Conservation (phyloP, 2,329 filamentous ascomycete genomes). For the Pseudocercospora vitis region DNA sequence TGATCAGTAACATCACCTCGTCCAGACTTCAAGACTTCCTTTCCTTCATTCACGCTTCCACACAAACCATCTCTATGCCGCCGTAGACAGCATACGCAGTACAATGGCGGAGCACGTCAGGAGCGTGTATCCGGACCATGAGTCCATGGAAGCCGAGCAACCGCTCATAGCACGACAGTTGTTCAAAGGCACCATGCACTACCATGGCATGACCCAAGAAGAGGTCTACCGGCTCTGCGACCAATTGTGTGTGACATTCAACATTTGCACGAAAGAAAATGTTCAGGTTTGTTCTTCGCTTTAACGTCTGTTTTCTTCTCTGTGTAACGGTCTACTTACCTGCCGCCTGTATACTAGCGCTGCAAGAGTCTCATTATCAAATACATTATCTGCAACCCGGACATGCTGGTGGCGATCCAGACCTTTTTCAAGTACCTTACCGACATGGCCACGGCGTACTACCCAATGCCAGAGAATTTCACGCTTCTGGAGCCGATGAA, state of each 20-base stretch:
- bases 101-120: not conserved
- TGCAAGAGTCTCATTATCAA: constrained; percentile 26
- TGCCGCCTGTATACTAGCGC: constrained; percentile 17
- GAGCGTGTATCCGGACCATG: not conserved
- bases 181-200: not conserved
- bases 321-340: constrained; percentile 22
- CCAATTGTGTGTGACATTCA: constrained; percentile 23
- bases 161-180: constrained; percentile 6
- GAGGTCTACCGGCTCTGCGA: constrained; percentile 4
- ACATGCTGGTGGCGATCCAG: constrained; percentile 11
- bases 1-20: constrained; percentile 4
- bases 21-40: not conserved
- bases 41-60: not conserved
- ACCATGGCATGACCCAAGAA: not conserved
- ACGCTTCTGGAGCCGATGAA: not conserved
- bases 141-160: not conserved
- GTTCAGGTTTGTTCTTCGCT: constrained; percentile 28
- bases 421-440: constrained; percentile 24
- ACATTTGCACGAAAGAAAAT: constrained; percentile 26
- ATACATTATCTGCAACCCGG: constrained; percentile 20
- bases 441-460: constrained; percentile 18
- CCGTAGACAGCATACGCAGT: not conserved
- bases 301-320: not conserved
- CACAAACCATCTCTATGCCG: not conserved
- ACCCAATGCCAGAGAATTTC: not conserved